Evolutionary conservation across 345 rosid genomes (phyloP), one percentile per base, ranked within the genome.

Genomic region (Salix koriyanagi): DNA sequence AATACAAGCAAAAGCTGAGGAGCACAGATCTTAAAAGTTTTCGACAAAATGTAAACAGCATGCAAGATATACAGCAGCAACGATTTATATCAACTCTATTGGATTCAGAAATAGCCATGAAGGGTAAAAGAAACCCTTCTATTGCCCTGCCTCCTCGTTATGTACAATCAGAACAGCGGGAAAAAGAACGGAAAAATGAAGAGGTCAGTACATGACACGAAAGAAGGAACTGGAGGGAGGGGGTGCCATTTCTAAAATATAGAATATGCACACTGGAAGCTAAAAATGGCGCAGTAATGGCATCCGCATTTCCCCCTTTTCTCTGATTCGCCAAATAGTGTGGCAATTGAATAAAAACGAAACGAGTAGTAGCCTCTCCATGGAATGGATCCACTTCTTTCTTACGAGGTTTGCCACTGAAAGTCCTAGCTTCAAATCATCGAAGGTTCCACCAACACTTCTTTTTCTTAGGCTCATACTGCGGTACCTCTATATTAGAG

Each of bases 371-470:
- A 54, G 61, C 25, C 61, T 54, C 23, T 54, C 60, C 25, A 54
- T 54, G 61, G 2, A 21, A 23, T 10, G 61, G 18, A 64, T 13
- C 56, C 3, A 21, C 60, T 52, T 54, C 60, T 54, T 52, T 54
- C 60, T 54, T 66, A 19, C 30, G 61, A 65, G 56, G 28, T 37
- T 60, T 26, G 56, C 69, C 21, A 30, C 1, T 44, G 48, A 39
- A 54, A 10, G 4, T 60, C 30, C n/a, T 44, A 83, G 76, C 73
- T 77, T 75, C 81, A 72, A 73, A 77, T 75, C 54, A 73, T 61
- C 46, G 13, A 42, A 42, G 46, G 46, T 42, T 42, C 90, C 90
- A 83, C 86, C 90, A 86, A 77, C 71, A 79, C 87, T 86, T 86
- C 88, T 83, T 86, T 79, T 74, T 84, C 79, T 71, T 88, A 4